phyloP scores from a whole-genome alignment of 2,329 filamentous ascomycete species.

The Mycogone perniciosa region DNA sequence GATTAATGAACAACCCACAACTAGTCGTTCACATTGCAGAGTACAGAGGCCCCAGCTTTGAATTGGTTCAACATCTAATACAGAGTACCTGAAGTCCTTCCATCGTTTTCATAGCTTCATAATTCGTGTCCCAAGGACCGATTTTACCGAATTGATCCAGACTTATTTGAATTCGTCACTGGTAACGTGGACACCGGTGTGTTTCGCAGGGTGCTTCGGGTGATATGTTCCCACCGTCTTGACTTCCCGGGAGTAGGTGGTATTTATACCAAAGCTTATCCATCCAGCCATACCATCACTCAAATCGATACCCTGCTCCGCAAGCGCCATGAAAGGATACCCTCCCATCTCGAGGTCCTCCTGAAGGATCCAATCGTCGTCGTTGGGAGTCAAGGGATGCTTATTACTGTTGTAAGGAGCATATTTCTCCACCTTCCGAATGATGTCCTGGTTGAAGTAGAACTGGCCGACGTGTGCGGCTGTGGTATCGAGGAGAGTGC shows the following conservation, averaged over 20 bases:
- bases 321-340: not conserved
- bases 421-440: not conserved
- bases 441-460: slow-evolving; percentile 2
- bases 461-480: slow-evolving; percentile 1
- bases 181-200: not conserved
- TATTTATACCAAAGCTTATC: not conserved
- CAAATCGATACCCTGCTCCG: not conserved
- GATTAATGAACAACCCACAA: too few species aligned
- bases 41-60: too few species aligned
- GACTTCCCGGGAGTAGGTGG: not conserved
- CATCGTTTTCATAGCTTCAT: not conserved
- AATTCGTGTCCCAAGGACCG: not conserved
- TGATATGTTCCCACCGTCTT: not conserved
- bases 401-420: not conserved
- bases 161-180: not conserved
- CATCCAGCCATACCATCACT: not conserved
- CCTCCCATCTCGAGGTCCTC: not conserved
- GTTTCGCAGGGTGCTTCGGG: not conserved
- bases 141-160: not conserved
- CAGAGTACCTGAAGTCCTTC: not conserved
- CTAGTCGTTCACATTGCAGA: too few species aligned
- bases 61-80: too few species aligned
- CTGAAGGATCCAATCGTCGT: not conserved
- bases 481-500: not conserved
- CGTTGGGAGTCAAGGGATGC: not conserved